phyloP scores from a whole-genome alignment of 208 protist genomes.

The Leptomonas pyrrhocoris region DNA sequence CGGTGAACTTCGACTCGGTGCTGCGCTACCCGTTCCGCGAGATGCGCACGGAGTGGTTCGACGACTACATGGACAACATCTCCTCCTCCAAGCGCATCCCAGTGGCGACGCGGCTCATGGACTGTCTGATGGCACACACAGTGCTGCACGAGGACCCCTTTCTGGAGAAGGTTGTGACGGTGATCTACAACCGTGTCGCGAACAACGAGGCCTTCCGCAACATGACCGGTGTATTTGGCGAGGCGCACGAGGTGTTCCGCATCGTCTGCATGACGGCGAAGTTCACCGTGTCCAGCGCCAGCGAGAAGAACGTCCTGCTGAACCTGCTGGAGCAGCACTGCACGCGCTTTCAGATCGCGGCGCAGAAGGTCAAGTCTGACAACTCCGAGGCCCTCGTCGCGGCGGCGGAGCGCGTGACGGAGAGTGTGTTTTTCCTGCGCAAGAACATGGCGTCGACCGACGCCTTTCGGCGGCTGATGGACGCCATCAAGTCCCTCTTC shows the following conservation, averaged over 20 bases:
- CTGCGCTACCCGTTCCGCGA: constrained; percentile 71
- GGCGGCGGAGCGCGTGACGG: constrained; percentile 37
- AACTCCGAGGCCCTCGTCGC: constrained; percentile 37
- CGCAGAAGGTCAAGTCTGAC: constrained; percentile 37
- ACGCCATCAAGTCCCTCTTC: constrained; percentile 67
- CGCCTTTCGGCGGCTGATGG: constrained; percentile 55
- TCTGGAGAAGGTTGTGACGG: constrained; percentile 62
- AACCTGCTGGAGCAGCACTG: constrained; percentile 54
- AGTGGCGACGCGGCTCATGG: constrained; percentile 57
- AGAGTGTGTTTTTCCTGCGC: constrained; percentile 44
- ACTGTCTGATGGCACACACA: constrained; percentile 75
- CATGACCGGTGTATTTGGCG: constrained; percentile 47
- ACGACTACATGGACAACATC: constrained; percentile 62
- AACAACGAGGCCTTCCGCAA: constrained; percentile 39
- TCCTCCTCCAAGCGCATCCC: constrained; percentile 38
- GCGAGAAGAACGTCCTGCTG: constrained; percentile 42
- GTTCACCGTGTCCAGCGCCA: constrained; percentile 49
- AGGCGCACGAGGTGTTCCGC: constrained; percentile 59
- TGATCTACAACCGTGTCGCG: constrained; percentile 42
- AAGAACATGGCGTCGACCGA: constrained; percentile 43
- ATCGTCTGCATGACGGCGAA: constrained; percentile 66
- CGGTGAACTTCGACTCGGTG: constrained; percentile 54
- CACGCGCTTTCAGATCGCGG: constrained; percentile 46
- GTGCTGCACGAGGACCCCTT: constrained; percentile 80
- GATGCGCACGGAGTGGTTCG: constrained; percentile 69